Percentiles rank a stretch among this genome's conserved stretches.
These are phyloP conservation scores for Solanum ossicruentum DNA, from an alignment of 257 asterid species.

Conservation along the genomic window DNA sequence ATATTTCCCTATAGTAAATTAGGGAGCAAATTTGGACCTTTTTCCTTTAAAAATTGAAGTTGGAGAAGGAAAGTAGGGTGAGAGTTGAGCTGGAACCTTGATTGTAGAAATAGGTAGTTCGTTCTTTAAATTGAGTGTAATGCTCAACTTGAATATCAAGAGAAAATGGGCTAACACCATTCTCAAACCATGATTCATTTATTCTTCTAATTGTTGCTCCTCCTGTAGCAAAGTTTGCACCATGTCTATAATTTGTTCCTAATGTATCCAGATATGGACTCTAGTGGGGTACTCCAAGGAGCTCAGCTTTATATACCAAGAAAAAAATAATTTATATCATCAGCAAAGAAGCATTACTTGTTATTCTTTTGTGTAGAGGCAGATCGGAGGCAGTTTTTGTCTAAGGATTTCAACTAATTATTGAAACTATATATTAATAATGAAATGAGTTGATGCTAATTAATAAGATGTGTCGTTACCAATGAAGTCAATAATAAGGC, in stretches of 20 bases:
- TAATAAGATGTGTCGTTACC: slow-evolving; percentile 7
- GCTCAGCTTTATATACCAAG: slow-evolving; percentile 24
- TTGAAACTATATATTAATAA: too few relatives aligned
- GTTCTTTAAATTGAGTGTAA: slow-evolving; percentile 20
- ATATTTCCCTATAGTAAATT: too few relatives aligned
- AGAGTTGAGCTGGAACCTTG: slow-evolving; percentile 9
- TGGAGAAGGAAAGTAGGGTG: neutral
- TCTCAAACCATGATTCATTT: slow-evolving; percentile 17
- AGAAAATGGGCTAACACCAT: slow-evolving; percentile 32
- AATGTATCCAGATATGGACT: slow-evolving; percentile 40
- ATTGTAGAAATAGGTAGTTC: slow-evolving; percentile 28
- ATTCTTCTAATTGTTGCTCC: slow-evolving; percentile 27
- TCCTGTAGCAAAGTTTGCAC: slow-evolving; percentile 41
- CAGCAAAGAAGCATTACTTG: too few relatives aligned
- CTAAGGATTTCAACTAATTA: neutral
- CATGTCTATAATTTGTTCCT: slow-evolving; percentile 27
- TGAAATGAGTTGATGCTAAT: too few relatives aligned
- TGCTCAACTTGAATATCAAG: slow-evolving; percentile 37
- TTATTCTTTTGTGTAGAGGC: too few relatives aligned
- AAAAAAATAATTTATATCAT: too few relatives aligned
- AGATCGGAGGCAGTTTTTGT: too few relatives aligned
- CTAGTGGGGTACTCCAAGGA: slow-evolving; percentile 31
- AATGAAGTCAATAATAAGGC: slow-evolving; percentile 47
- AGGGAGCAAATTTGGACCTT: neutral
- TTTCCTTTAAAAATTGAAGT: neutral